phyloP scores from a whole-genome alignment of 2,329 filamentous ascomycete species.

The Hypoxylon rubiginosum region DNA sequence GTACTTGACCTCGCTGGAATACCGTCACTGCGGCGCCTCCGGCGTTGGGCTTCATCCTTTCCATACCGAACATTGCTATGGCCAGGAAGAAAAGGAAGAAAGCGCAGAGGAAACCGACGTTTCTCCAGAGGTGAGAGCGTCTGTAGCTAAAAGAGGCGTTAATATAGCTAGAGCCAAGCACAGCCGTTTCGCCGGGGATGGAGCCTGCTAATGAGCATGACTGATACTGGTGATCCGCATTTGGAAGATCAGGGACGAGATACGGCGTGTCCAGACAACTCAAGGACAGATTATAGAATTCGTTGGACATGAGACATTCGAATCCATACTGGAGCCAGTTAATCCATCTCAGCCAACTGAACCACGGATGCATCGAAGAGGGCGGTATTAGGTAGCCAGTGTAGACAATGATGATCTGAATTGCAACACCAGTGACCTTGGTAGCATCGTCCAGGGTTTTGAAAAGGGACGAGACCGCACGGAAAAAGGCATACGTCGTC shows the following conservation, averaged over 20 bases:
- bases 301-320: constrained; percentile 72
- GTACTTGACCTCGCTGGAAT: constrained; percentile 74
- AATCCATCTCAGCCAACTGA: constrained; percentile 67
- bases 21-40: constrained; percentile 71
- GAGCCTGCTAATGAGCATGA: constrained; percentile 72
- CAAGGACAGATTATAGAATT: constrained; percentile 69
- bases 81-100: constrained; percentile 64
- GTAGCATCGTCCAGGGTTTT: constrained; percentile 62
- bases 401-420: constrained; percentile 49
- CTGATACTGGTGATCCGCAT: constrained; percentile 64
- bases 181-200: constrained; percentile 63
- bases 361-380: constrained; percentile 67
- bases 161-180: constrained; percentile 70
- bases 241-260: constrained; percentile 65
- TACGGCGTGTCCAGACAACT: constrained; percentile 65
- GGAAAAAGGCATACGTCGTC: constrained; percentile 68
- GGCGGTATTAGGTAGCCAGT: constrained; percentile 66
- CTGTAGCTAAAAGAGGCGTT: constrained; percentile 66
- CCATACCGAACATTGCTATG: constrained; percentile 55
- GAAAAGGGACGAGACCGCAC: constrained; percentile 62
- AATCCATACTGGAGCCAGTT: constrained; percentile 76
- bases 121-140: constrained; percentile 71
- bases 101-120: constrained; percentile 65
- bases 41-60: constrained; percentile 70
- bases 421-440: constrained; percentile 48